Conservation (phyloP, 2,329 filamentous ascomycete genomes). For the Aspergillus quadricinctus region DNA sequence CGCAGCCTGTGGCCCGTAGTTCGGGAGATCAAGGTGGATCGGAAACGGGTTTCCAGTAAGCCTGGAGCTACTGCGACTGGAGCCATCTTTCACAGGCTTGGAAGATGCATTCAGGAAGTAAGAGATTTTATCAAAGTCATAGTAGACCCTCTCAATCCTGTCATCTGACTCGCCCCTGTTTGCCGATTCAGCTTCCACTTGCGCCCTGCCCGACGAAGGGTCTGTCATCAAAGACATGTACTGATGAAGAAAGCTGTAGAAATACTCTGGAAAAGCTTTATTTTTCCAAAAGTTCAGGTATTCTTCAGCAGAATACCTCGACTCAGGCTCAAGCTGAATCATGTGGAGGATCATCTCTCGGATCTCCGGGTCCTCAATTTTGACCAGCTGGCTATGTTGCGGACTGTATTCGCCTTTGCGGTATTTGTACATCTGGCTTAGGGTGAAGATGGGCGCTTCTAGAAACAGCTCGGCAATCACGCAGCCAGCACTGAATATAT, state of each 20-base stretch:
- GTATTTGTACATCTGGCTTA: conserved; percentile 94
- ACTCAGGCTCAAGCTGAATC: conserved; percentile 91
- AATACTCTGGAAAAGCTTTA: conserved; percentile 93
- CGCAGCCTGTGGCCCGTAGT: conserved; percentile 68
- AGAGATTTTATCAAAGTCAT: conserved; percentile 96
- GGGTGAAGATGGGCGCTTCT: conserved; percentile 93
- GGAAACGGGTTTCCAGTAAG: conserved; percentile 52
- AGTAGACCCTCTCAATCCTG: conserved; percentile 85
- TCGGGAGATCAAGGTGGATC: conserved; percentile 79
- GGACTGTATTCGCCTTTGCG: conserved; percentile 90
- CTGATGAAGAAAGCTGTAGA: conserved; percentile 94
- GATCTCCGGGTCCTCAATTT: conserved; percentile 82
- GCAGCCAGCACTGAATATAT: conserved; percentile 94
- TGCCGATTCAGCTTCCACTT: conserved; percentile 62
- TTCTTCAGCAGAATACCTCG: conserved; percentile 87
- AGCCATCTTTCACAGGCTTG: conserved; percentile 37
- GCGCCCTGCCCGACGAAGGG: conserved; percentile 71
- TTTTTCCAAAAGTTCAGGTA: conserved; percentile 88
- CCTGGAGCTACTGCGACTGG: conserved; percentile 28
- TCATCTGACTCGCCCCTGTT: conserved; percentile 88
- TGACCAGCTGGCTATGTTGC: conserved; percentile 70
- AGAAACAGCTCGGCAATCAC: conserved; percentile 96
- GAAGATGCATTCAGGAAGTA: conserved; percentile 80
- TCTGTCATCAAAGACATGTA: conserved; percentile 97
- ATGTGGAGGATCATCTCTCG: conserved; percentile 89